Base-by-base conservation (phyloP, 345 rosid species). In the Aurinia saxatilis region DNA sequence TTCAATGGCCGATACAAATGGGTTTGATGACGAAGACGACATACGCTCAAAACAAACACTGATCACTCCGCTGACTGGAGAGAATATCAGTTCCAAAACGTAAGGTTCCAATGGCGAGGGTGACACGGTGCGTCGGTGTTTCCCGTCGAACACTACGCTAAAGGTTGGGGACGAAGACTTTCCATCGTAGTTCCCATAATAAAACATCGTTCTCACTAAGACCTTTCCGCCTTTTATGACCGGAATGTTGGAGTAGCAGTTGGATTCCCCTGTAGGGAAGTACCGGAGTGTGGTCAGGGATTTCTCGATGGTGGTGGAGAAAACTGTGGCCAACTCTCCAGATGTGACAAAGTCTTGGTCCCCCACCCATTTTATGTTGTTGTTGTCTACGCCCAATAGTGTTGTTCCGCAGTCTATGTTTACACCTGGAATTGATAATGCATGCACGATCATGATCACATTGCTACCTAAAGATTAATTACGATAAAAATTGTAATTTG, bases 1-100 rank as follows among this genome's bases (percentile, higher is more conserved):
- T 64, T 71, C 70, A 39, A 71, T 71, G 11, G 75, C 19, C 1
- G 75, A 71, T 39, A 71, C 57, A 71, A 71, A 71, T 39, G 75
- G 75, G 57, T 48, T 50, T 1, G 51, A 55, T 3, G 44, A 42
- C 0, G 70, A 30, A 64, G 65, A 64, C 8, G 75, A n/a, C n/a
- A n/a, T 50, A 7, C 70, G 59, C 10, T 40, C 65, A 41, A 71
- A 49, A 6, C 75, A 71, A 31, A 71, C 60, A 10, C 8, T 71
- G 8, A 40, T 71, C 30, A 50, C 65, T 40, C 53, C 67, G 11
- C 23, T 30, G 10, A 39, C 48, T 4, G 75, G 69, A 13, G 18
- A 0, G 64, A 16, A 71, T 71, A 64, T 71, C 5, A 64, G 15
- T 40, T 71, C 75, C 39, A 16, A 27, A 10, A 10, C 0, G 50